Conservation (phyloP, 208 protist species). For the Leishmania gerbilli region DNA sequence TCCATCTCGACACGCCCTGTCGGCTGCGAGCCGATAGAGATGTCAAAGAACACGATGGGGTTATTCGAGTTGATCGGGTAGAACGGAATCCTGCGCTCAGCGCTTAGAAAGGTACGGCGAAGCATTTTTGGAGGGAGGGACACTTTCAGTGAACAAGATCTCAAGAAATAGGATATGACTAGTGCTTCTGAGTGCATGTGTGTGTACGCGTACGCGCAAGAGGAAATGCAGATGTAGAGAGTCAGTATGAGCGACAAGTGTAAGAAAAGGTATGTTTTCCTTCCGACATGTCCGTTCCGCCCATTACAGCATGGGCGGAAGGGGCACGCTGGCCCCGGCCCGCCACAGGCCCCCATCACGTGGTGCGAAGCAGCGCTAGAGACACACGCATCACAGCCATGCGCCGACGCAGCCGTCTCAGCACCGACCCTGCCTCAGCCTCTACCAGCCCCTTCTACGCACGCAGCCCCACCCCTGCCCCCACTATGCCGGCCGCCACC, state of each 20-base stretch:
- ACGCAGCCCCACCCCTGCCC: neutral
- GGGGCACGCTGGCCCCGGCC: neutral
- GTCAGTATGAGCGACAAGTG: neutral
- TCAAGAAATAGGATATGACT: slow-evolving; percentile 5
- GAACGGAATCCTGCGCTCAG: slow-evolving; percentile 75
- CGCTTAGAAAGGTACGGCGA: slow-evolving; percentile 45
- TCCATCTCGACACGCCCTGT: slow-evolving; percentile 93
- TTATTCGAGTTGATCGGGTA: slow-evolving; percentile 82
- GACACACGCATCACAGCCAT: neutral
- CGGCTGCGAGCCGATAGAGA: slow-evolving; percentile 84
- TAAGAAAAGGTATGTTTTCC: neutral
- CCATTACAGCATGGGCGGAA: neutral
- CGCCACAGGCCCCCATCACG: neutral
- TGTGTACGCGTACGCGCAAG: neutral
- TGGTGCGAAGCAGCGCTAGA: neutral
- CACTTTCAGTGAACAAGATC: slow-evolving; percentile 1
- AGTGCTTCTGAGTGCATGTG: slow-evolving; percentile 6
- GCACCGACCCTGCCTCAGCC: neutral
- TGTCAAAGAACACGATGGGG: slow-evolving; percentile 93
- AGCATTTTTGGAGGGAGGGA: slow-evolving; percentile 6
- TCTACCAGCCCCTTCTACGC: neutral
- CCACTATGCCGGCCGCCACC: neutral
- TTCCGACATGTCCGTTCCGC: neutral
- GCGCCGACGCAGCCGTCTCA: neutral
- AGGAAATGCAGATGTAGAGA: neutral